Percentiles rank a stretch among this genome's conserved stretches.
Evolutionary conservation across 495 filamentous ascomycete genomes (phyloP).

Genomic region (Filosporella fistucella): DNA sequence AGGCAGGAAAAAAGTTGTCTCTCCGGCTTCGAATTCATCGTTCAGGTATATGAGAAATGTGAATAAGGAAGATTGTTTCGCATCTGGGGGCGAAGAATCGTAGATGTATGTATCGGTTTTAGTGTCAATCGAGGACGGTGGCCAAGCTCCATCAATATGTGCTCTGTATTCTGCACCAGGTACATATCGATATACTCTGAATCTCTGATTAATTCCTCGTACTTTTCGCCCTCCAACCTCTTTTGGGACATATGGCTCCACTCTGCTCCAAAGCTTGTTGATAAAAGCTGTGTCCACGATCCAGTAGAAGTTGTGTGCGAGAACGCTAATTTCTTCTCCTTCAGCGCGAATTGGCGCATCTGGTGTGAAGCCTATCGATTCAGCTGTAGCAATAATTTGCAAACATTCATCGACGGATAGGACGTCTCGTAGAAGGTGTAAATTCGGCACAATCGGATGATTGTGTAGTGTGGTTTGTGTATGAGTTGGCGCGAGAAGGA

Average conservation of each 20-base stretch:
- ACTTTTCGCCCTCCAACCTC: conserved; percentile 31
- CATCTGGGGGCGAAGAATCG: conserved; percentile 35
- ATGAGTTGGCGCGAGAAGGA: conserved; percentile 25
- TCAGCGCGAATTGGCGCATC: conserved; percentile 41
- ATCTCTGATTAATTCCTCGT: conserved; percentile 41
- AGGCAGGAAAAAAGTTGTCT: conserved; percentile 46
- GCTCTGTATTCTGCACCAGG: conserved; percentile 44
- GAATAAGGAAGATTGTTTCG: conserved; percentile 42
- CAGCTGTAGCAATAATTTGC: conserved; percentile 40
- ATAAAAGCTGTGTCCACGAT: conserved; percentile 37
- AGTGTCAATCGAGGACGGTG: conserved; percentile 34
- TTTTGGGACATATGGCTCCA: conserved; percentile 33
- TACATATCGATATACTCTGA: conserved; percentile 45
- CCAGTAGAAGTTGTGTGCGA: conserved; percentile 51
- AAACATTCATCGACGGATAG: conserved; percentile 36
- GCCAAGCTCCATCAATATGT: conserved; percentile 43
- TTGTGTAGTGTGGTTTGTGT: conserved; percentile 27
- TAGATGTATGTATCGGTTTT: conserved; percentile 37
- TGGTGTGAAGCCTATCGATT: conserved; percentile 38
- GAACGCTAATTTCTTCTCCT: conserved; percentile 35
- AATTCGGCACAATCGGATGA: conserved; percentile 36
- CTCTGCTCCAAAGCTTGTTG: conserved; percentile 36
- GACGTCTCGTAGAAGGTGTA: conserved; percentile 33
- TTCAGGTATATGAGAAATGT: conserved; percentile 49
- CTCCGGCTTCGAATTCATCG: conserved; percentile 45